A percentile compares a stretch with the other conserved stretches of the same genome.
Conservation (phyloP, 2,329 filamentous ascomycete species). For the Aspergillus pseudonomiae region DNA sequence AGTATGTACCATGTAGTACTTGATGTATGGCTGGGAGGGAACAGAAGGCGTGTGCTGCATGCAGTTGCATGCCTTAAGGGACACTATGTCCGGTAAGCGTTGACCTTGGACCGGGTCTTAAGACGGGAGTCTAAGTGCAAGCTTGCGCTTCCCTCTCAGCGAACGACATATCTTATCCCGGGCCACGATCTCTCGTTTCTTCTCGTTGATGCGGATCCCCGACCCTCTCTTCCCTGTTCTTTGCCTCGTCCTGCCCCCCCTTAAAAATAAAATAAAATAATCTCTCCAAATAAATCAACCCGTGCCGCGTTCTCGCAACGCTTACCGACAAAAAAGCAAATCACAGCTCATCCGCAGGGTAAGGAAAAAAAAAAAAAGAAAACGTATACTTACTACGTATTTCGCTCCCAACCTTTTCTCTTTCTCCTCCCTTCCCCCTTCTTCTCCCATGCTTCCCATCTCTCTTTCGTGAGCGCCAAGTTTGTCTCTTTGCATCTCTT, state of each 20-base stretch:
- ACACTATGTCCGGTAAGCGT: slow-evolving; percentile 2
- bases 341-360: neutral
- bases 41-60: neutral
- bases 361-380: slow-evolving; percentile 11
- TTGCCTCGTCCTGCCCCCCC: slow-evolving; percentile 5
- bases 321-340: slow-evolving; percentile 4
- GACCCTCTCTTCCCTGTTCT: slow-evolving; percentile 12
- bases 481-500: slow-evolving; percentile 1
- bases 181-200: slow-evolving; percentile 16
- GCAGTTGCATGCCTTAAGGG: neutral
- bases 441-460: slow-evolving; percentile 11
- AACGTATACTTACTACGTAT: slow-evolving; percentile 11
- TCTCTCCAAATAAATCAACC: neutral
- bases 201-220: slow-evolving; percentile 17
- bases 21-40: slow-evolving; percentile 2
- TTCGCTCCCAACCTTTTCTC: slow-evolving; percentile 7
- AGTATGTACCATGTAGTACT: neutral
- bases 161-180: slow-evolving; percentile 18
- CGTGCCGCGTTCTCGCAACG: slow-evolving; percentile 5
- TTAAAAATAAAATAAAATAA: slow-evolving; percentile 1
- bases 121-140: slow-evolving; percentile 2
- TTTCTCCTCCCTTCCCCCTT: slow-evolving; percentile 5
- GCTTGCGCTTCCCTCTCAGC: slow-evolving; percentile 7
- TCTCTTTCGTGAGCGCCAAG: slow-evolving; percentile 5
- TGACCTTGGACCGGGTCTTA: slow-evolving; percentile 1